Percentiles rank a stretch among this genome's conserved stretches.
Conservation (phyloP, 1,139 yeast genomes). For the Zygoascus hellenicus region DNA sequence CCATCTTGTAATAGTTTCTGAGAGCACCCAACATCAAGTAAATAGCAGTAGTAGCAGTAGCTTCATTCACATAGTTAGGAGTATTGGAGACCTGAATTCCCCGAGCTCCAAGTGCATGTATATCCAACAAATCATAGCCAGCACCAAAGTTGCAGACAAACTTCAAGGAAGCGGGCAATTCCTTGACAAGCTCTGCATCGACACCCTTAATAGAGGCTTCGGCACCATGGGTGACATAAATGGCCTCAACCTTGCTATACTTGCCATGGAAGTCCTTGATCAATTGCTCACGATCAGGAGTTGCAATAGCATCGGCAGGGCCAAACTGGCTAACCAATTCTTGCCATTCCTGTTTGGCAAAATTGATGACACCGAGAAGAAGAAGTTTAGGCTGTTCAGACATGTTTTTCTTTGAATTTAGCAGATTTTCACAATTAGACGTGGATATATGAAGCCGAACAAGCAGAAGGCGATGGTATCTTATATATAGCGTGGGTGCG, state of each 20-base stretch:
- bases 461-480: not conserved
- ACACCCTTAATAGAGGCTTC: constrained; percentile 47
- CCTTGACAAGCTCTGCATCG: constrained; percentile 61
- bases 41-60: constrained; percentile 69
- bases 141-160: constrained; percentile 63
- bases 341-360: constrained; percentile 21
- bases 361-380: constrained; percentile 19
- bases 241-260: constrained; percentile 30
- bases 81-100: constrained; percentile 60
- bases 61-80: constrained; percentile 61
- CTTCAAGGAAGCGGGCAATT: constrained; percentile 57
- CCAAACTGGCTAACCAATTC: constrained; percentile 16
- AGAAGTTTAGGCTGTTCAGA: constrained; percentile 18
- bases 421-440: not conserved
- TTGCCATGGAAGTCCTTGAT: constrained; percentile 30
- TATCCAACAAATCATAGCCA: constrained; percentile 68
- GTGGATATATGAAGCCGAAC: not conserved
- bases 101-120: constrained; percentile 42
- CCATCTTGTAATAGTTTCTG: constrained; percentile 48
- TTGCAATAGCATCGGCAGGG: constrained; percentile 17
- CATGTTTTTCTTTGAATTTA: not conserved
- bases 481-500: not conserved
- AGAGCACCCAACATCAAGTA: constrained; percentile 52
- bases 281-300: constrained; percentile 29
- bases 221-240: constrained; percentile 20